A percentile compares a stretch with the other conserved stretches of the same genome.
These are phyloP conservation scores for Schizothecium vesticola DNA, from an alignment of 495 filamentous ascomycete species.

Conservation along the genomic window DNA sequence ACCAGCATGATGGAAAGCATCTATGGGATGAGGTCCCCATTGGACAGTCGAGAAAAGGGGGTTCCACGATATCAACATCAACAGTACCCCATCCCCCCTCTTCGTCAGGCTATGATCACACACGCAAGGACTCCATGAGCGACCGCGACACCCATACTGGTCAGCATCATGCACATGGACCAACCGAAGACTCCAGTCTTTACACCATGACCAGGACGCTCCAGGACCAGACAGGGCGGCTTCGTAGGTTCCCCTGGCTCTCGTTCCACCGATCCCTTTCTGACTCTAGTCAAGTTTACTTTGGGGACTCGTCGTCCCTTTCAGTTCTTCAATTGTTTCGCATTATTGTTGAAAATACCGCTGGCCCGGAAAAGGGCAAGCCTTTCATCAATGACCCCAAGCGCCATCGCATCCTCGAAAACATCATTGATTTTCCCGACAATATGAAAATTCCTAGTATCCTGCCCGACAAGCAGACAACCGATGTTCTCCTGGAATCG, in stretches of 20 bases:
- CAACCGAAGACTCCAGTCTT: constrained; percentile 54
- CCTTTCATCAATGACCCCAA: constrained; percentile 65
- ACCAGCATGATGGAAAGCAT: constrained; percentile 12
- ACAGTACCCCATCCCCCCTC: constrained; percentile 15
- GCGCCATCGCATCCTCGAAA: constrained; percentile 64
- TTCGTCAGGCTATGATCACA: constrained; percentile 15
- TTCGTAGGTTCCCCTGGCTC: constrained; percentile 40
- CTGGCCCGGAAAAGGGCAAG: constrained; percentile 48
- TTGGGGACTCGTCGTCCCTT: constrained; percentile 68
- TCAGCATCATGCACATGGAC: constrained; percentile 39
- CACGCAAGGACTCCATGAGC: constrained; percentile 17
- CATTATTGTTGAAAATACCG: constrained; percentile 63
- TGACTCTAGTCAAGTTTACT: constrained; percentile 45
- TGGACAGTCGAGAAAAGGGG: constrained; percentile 10
- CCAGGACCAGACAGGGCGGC: constrained; percentile 50
- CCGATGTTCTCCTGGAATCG: constrained; percentile 49
- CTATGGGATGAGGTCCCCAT: constrained; percentile 23
- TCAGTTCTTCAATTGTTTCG: constrained; percentile 68
- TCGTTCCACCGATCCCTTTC: background rate
- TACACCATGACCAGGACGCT: constrained; percentile 55
- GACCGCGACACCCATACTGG: constrained; percentile 52
- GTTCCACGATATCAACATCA: constrained; percentile 19
- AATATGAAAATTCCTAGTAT: constrained; percentile 41
- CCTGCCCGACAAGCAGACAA: constrained; percentile 51
- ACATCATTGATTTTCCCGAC: constrained; percentile 45